phyloP scores from a whole-genome alignment of 2,329 filamentous ascomycete species.

The Biscogniauxia mediterranea region DNA sequence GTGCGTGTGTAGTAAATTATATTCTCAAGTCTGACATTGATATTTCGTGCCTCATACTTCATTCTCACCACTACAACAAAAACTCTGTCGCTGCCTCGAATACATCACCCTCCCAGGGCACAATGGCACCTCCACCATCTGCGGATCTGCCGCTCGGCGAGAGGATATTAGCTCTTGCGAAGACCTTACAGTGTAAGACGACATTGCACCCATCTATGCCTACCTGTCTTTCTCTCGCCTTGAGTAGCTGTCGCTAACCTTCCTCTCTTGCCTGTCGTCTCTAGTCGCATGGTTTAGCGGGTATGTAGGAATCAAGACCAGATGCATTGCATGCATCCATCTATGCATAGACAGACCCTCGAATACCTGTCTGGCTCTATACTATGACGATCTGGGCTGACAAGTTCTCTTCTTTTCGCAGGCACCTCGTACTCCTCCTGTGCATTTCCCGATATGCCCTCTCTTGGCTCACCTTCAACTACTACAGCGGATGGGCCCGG shows the following conservation, averaged over 20 bases:
- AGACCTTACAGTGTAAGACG: slow-evolving; percentile 83
- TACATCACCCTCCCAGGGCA: slow-evolving; percentile 4
- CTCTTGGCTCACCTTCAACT: slow-evolving; percentile 88
- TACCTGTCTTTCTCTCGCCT: slow-evolving; percentile 8
- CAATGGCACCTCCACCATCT: slow-evolving; percentile 73
- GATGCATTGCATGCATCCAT: slow-evolving; percentile 7
- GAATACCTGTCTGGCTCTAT: neutral
- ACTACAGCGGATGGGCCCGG: slow-evolving; percentile 70
- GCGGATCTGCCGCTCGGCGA: slow-evolving; percentile 68
- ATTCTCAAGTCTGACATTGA: no score
- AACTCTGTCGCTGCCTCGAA: neutral
- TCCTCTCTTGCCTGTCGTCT: slow-evolving; percentile 19
- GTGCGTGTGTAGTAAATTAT: no score
- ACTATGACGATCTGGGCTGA: slow-evolving; percentile 6
- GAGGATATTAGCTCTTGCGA: slow-evolving; percentile 73
- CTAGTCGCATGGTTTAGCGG: slow-evolving; percentile 77
- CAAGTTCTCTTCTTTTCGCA: slow-evolving; percentile 36
- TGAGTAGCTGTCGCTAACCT: slow-evolving; percentile 33
- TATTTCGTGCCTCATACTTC: no score
- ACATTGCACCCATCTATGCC: slow-evolving; percentile 9
- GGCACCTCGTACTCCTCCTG: slow-evolving; percentile 83
- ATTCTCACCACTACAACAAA: no score
- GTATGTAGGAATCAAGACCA: slow-evolving; percentile 52
- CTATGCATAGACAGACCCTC: slow-evolving; percentile 1
- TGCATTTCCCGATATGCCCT: slow-evolving; percentile 79